Percentiles rank a stretch among this genome's conserved stretches.
Conservation (phyloP, 2,329 filamentous ascomycete species). For the Neurospora crassa region DNA sequence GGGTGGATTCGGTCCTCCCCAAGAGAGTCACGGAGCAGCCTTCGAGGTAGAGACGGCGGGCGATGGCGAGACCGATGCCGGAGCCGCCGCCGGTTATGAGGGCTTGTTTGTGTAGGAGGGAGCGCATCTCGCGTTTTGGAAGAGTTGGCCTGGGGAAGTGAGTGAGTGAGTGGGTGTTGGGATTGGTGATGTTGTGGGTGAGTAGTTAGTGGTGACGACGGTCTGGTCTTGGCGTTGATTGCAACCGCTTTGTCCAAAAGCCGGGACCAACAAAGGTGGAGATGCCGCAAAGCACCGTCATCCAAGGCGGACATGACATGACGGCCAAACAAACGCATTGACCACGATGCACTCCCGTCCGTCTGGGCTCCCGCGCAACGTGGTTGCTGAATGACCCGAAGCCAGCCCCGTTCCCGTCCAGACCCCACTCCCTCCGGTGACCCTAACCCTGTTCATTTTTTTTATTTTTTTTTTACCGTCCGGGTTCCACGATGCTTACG, state of each 20-base stretch:
- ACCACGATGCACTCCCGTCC: background rate
- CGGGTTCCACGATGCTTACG: background rate
- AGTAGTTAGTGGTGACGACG: too few species aligned
- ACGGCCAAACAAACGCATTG: background rate
- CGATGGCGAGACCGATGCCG: slow-evolving; percentile 67
- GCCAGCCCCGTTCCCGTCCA: background rate
- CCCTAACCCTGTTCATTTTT: background rate
- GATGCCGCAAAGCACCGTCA: background rate
- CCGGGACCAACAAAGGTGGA: background rate
- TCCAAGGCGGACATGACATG: too few species aligned
- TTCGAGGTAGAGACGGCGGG: slow-evolving; percentile 20
- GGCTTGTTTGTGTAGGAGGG: slow-evolving; percentile 28
- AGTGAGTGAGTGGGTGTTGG: background rate
- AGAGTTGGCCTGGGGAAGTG: background rate
- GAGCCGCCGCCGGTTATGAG: slow-evolving; percentile 73
- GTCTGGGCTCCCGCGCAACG: background rate
- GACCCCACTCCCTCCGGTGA: background rate
- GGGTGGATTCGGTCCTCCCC: background rate
- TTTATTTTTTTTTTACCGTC: too few species aligned
- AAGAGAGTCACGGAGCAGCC: background rate
- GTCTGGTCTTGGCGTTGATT: background rate
- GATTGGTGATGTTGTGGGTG: background rate
- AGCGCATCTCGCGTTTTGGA: background rate
- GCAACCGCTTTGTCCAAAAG: too few species aligned
- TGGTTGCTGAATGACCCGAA: background rate